These are phyloP conservation scores for Tetracentron sinense DNA, from an alignment of 164 flowering plant species.

Conservation along the genomic window DNA sequence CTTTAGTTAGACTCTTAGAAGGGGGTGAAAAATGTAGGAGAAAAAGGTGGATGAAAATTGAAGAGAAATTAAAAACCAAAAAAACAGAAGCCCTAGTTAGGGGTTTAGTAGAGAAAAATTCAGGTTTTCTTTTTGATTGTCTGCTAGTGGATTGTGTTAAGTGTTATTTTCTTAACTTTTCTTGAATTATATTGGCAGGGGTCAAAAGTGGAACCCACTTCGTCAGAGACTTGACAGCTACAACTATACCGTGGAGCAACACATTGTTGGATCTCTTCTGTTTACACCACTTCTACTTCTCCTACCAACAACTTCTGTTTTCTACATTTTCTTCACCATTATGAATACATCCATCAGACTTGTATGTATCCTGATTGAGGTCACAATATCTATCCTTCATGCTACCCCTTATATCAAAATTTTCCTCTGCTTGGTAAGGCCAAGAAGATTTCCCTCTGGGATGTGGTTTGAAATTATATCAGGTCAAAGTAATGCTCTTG, in stretches of 20 bases:
- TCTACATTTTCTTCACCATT: conserved; percentile 85
- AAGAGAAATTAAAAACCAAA: no score
- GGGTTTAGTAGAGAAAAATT: no score
- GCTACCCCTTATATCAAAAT: conserved; percentile 75
- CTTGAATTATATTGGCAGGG: conserved; percentile 82
- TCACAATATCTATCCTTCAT: conserved; percentile 60
- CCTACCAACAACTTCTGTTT: conserved; percentile 91
- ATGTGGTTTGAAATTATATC: conserved; percentile 66
- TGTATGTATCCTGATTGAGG: conserved; percentile 49
- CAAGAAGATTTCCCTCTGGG: conserved; percentile 79
- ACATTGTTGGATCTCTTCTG: conserved; percentile 87
- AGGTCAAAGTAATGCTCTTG: conserved; percentile 18
- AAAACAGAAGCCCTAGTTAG: no score
- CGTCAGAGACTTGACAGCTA: conserved; percentile 88
- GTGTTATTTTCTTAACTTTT: no score
- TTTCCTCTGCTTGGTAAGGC: conserved; percentile 62
- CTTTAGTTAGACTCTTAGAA: no score
- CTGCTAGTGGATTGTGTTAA: no score
- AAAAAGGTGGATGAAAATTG: no score
- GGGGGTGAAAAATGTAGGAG: no score
- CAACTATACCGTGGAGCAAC: conserved; percentile 86
- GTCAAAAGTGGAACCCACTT: conserved; percentile 90
- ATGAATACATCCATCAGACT: conserved; percentile 40
- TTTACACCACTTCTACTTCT: conserved; percentile 81
- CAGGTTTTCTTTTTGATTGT: no score